Evolutionary conservation across 768 basidiomycete genomes (phyloP), one percentile per base, ranked within the genome.

Genomic region (Suillus plorans): DNA sequence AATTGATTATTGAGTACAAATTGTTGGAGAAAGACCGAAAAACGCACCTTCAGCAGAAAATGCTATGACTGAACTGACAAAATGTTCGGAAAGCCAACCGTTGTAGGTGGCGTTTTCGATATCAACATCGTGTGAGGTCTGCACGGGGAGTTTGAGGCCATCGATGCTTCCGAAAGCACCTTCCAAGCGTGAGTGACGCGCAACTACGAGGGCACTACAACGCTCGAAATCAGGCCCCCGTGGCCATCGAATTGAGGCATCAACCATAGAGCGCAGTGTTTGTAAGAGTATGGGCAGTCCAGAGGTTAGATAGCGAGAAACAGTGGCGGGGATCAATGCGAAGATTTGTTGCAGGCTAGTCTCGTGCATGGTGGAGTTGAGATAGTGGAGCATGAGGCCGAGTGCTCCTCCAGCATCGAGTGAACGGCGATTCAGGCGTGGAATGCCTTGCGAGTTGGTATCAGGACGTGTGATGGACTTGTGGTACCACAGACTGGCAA

Each of bases 91-190:
- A 72, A 78, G 53, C 82, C 80, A 85, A 0, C 80, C 78, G 72
- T 82, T 82, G 67, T 77, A 84, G 10, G 79, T 83, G 10, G 78
- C 74, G 70, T 85, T 85, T 67, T 83, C 80, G 22, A 83, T 73
- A 1, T 80, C 78, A 2, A 67, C 65, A 69, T 84, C 79, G 37
- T 72, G 69, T 0, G 78, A 79, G 6, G 72, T 74, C 61, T 81
- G 73, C 0, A 76, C 72, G 1, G 73, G 70, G 14, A 83, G 67
- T 55, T 79, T 80, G 0, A 82, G 67, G 1, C 82, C 80, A 74
- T 83, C 78, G 13, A 83, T 79, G 34, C 70, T 75, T 8, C 73
- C 78, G 68, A 83, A 44, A 2, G 44, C 44, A 9, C 20, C 20
- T 44, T 44, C 18, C 20, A 44, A 4, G 20, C 16, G 4, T 9